Percentiles rank a stretch among this genome's conserved stretches.
These are phyloP conservation scores for Jaltomata sinuosa DNA, from an alignment of 257 asterid species.

Conservation along the genomic window DNA sequence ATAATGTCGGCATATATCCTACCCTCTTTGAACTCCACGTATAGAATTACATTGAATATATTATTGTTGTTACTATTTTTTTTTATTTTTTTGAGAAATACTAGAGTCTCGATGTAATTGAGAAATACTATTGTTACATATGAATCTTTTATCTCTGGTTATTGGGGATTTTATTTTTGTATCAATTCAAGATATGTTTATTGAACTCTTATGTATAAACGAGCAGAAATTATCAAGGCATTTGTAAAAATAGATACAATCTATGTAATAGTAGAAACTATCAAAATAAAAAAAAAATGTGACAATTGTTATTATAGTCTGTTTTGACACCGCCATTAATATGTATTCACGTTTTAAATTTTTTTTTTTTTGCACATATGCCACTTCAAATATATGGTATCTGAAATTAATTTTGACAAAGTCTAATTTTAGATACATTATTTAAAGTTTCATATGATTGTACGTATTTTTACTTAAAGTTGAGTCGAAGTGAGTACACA, in stretches of 20 bases:
- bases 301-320: not conserved
- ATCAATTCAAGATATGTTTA: not conserved
- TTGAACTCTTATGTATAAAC: not conserved
- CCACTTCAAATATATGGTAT: not conserved
- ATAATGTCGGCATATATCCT: too few species aligned
- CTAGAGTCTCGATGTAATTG: not conserved
- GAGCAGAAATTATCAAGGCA: not conserved
- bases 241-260: not conserved
- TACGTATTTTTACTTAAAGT: not conserved
- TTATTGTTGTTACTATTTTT: not conserved
- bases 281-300: not conserved
- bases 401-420: not conserved
- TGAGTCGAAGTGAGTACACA: rapidly evolving
- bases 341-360: not conserved
- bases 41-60: not conserved
- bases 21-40: too few species aligned
- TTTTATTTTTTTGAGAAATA: not conserved
- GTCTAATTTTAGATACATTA: not conserved
- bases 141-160: not conserved
- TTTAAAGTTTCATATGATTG: rapidly evolving
- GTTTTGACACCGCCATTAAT: not conserved
- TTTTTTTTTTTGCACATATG: not conserved
- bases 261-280: not conserved
- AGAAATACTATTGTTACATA: too few species aligned
- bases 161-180: not conserved